phyloP scores from a whole-genome alignment of 805 yeast species.

The Candida verbasci region DNA sequence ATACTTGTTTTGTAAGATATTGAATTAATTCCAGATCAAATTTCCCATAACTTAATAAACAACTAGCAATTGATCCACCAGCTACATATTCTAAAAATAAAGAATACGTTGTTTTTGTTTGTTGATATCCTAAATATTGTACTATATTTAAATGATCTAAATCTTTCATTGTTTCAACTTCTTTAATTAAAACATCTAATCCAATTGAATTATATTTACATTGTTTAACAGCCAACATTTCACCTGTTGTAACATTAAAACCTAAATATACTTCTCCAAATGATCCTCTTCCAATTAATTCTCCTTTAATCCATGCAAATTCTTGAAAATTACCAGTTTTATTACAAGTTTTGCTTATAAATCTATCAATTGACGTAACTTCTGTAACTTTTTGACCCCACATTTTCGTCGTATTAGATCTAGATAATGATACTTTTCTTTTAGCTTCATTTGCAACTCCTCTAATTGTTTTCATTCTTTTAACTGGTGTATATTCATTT shows the following conservation, averaged over 20 bases:
- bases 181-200: constrained; percentile 81
- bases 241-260: constrained; percentile 92
- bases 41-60: constrained; percentile 76
- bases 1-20: constrained; percentile 72
- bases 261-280: constrained; percentile 93
- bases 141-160: constrained; percentile 92
- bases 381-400: constrained; percentile 97
- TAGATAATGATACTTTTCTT: constrained; percentile 18
- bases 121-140: constrained; percentile 93
- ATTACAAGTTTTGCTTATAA: constrained; percentile 59
- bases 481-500: constrained; percentile 16
- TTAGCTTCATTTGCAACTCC: constrained; percentile 89
- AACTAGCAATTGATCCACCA: constrained; percentile 92
- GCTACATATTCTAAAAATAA: constrained; percentile 93
- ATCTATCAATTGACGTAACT: constrained; percentile 65
- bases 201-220: constrained; percentile 50
- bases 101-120: constrained; percentile 67
- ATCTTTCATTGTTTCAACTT: constrained; percentile 90
- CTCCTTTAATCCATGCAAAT: constrained; percentile 98
- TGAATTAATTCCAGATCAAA: constrained; percentile 76
- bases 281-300: constrained; percentile 91
- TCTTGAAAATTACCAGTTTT: constrained; percentile 67
- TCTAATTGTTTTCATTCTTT: constrained; percentile 84
- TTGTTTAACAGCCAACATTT: constrained; percentile 98
- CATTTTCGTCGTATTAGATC: constrained; percentile 60